Percentiles rank a stretch among this genome's conserved stretches.
Conservation (phyloP, 371 early-diverging fungal genomes). For the Actinomortierella ambigua region DNA sequence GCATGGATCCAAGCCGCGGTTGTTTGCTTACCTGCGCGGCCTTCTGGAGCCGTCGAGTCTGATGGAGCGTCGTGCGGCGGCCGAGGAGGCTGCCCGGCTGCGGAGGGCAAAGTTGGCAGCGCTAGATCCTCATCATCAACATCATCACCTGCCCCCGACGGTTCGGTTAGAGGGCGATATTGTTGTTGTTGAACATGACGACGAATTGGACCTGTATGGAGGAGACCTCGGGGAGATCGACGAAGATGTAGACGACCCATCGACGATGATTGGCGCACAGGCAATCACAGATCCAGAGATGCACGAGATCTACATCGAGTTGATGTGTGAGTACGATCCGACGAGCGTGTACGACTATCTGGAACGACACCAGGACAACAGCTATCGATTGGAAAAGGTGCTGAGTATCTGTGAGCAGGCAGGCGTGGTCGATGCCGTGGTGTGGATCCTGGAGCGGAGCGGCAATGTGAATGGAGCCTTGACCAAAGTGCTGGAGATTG, state of each 20-base stretch:
- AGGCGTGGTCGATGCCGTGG: conserved; percentile 71
- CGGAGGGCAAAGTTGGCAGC: too few species aligned
- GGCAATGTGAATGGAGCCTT: conserved; percentile 74
- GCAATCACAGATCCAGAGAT: conserved; percentile 49
- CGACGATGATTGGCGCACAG: conserved; percentile 17
- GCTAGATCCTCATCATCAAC: too few species aligned
- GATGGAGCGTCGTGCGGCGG: conserved; percentile 3
- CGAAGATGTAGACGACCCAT: conserved; percentile 3
- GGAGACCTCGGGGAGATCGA: background rate
- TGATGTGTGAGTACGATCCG: conserved; percentile 74
- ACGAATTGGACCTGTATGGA: conserved; percentile 1
- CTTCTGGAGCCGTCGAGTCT: conserved; percentile 61
- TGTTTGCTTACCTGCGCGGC: conserved; percentile 71
- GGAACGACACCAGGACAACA: conserved; percentile 60
- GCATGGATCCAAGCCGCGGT: conserved; percentile 55
- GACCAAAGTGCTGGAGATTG: conserved; percentile 64
- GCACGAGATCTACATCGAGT: conserved; percentile 71
- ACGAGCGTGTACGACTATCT: conserved; percentile 68
- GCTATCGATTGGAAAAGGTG: conserved; percentile 62
- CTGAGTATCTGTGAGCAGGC: conserved; percentile 60
- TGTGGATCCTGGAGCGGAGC: conserved; percentile 79
- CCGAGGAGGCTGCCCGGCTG: conserved; percentile 6
- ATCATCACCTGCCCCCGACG: too few species aligned
- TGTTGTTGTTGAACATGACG: conserved; percentile 6
- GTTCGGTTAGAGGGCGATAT: conserved; percentile 15